Conservation (phyloP, 805 yeast genomes). For the Priceomyces carsonii region DNA sequence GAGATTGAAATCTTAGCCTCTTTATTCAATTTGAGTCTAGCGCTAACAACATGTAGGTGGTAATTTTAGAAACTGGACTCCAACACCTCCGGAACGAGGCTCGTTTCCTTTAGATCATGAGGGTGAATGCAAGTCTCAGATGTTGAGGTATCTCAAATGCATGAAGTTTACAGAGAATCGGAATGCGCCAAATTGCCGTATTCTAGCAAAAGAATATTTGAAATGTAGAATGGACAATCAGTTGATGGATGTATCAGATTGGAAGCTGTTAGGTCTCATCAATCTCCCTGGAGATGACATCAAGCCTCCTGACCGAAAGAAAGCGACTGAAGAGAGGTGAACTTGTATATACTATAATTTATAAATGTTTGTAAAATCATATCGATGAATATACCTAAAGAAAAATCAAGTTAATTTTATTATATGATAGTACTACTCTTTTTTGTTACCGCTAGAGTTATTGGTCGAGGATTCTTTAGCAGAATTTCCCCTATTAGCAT, state of each 20-base stretch:
- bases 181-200: constrained; percentile 89
- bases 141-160: constrained; percentile 77
- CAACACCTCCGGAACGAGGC: constrained; percentile 95
- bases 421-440: too few species aligned
- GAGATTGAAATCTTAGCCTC: background rate
- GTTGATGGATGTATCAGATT: constrained; percentile 42
- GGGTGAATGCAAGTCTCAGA: constrained; percentile 76
- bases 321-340: background rate
- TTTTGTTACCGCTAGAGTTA: too few species aligned
- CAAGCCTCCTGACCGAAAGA: constrained; percentile 1
- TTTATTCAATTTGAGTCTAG: background rate
- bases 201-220: constrained; percentile 78
- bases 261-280: constrained; percentile 45
- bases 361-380: too few species aligned
- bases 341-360: too few species aligned
- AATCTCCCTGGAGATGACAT: constrained; percentile 39
- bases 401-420: too few species aligned
- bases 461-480: background rate
- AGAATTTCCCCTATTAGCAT: background rate
- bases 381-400: too few species aligned
- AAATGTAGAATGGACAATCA: constrained; percentile 85
- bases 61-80: constrained; percentile 49
- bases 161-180: constrained; percentile 74
- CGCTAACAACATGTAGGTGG: too few species aligned
- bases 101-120: constrained; percentile 92